These are phyloP conservation scores for Mycena filopes DNA, from an alignment of 768 basidiomycete species.

Conservation along the genomic window DNA sequence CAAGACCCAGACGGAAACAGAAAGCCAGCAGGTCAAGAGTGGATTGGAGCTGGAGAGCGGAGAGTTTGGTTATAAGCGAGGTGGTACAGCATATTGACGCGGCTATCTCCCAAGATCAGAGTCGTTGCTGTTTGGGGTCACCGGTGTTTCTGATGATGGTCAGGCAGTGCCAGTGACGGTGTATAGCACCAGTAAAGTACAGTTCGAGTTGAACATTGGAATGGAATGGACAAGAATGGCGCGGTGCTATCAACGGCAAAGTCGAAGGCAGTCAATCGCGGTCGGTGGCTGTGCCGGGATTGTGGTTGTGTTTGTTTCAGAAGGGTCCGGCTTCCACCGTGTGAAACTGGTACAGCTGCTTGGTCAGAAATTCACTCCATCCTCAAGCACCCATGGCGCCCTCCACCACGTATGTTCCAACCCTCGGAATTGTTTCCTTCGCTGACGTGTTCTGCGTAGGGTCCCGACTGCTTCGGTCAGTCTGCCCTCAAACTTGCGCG, in stretches of 20 bases:
- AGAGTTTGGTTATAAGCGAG: neutral
- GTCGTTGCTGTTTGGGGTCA: neutral
- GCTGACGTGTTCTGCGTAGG: slow-evolving; percentile 40
- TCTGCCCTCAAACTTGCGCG: slow-evolving; percentile 16
- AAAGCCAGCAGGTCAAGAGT: no score
- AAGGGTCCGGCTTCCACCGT: neutral
- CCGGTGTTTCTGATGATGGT: neutral
- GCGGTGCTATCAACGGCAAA: no score
- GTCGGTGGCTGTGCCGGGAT: neutral
- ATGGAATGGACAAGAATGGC: no score
- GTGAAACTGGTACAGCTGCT: neutral
- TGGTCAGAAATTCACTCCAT: slow-evolving; percentile 22
- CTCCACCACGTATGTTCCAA: slow-evolving; percentile 62
- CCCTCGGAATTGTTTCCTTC: neutral
- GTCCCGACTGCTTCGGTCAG: slow-evolving; percentile 70
- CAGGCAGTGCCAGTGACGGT: neutral
- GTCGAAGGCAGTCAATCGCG: no score
- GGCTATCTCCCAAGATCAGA: slow-evolving; percentile 1
- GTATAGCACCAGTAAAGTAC: no score
- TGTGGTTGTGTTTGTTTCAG: neutral
- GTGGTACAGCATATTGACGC: neutral
- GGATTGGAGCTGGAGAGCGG: neutral
- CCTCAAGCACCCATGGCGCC: slow-evolving; percentile 67
- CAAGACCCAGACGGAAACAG: neutral
- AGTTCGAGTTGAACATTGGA: no score